These are phyloP conservation scores for Teunomyces funiuensis DNA, from an alignment of 805 yeast species.

Conservation along the genomic window DNA sequence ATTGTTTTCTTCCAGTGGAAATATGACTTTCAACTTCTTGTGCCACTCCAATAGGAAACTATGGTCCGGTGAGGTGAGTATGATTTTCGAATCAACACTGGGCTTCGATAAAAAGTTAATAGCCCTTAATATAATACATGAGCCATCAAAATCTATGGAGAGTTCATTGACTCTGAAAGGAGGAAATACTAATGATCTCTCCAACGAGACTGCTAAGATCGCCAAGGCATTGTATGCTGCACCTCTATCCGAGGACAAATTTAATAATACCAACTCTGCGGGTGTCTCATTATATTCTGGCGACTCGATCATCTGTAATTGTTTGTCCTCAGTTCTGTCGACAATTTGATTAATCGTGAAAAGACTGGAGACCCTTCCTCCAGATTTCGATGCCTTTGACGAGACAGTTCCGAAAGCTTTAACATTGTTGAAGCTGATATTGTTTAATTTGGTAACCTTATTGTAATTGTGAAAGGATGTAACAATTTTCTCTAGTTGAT, in stretches of 20 bases:
- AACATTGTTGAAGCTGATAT: slow-evolving; percentile 37
- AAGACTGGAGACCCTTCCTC: slow-evolving; percentile 34
- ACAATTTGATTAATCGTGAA: slow-evolving; percentile 37
- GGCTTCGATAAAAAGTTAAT: slow-evolving; percentile 18
- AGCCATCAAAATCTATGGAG: slow-evolving; percentile 18
- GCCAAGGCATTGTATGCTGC: slow-evolving; percentile 37
- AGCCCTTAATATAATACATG: slow-evolving; percentile 10
- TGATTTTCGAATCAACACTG: slow-evolving; percentile 19
- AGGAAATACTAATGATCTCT: slow-evolving; percentile 39
- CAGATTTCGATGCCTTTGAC: slow-evolving; percentile 8
- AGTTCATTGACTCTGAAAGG: slow-evolving; percentile 43
- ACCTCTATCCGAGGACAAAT: slow-evolving; percentile 21
- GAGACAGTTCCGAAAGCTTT: slow-evolving; percentile 23
- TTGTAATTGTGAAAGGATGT: slow-evolving; percentile 13
- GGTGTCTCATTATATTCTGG: not conserved
- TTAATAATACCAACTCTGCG: slow-evolving; percentile 36
- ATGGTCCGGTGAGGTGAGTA: slow-evolving; percentile 13
- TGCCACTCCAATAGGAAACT: slow-evolving; percentile 29
- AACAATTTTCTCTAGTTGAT: slow-evolving; percentile 18
- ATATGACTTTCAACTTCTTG: slow-evolving; percentile 29
- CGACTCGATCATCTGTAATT: slow-evolving; percentile 15
- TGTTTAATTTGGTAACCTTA: slow-evolving; percentile 23
- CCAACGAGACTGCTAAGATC: slow-evolving; percentile 21
- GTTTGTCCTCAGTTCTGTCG: slow-evolving; percentile 28
- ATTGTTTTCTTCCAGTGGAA: slow-evolving; percentile 29